Conservation (phyloP, 73 alveolate genomes). For the Blepharisma stoltei region DNA sequence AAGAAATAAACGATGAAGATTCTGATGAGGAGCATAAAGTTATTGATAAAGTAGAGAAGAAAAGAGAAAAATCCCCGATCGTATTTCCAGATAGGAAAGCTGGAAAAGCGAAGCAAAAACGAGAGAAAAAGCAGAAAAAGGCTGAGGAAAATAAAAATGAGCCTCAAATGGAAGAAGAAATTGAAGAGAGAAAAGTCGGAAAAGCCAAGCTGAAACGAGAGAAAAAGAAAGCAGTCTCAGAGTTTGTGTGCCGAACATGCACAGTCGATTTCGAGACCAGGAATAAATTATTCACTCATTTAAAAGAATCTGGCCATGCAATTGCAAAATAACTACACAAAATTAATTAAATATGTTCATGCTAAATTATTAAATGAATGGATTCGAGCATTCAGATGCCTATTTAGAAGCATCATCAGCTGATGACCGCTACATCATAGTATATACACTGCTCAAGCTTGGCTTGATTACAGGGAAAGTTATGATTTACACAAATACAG, state of each 20-base stretch:
- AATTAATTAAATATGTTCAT: too few relatives aligned
- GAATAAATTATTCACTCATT: slow-evolving; percentile 62
- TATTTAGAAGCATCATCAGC: slow-evolving; percentile 6
- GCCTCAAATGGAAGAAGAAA: too few relatives aligned
- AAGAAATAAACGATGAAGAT: slow-evolving; percentile 24
- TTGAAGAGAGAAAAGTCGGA: slow-evolving; percentile 39
- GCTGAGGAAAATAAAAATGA: background rate
- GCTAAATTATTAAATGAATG: background rate
- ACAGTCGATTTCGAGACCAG: slow-evolving; percentile 49
- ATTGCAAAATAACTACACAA: slow-evolving; percentile 31
- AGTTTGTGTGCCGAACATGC: slow-evolving; percentile 56
- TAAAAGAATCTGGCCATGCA: slow-evolving; percentile 66
- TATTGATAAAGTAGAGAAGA: slow-evolving; percentile 27
- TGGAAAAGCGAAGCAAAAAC: slow-evolving; percentile 46
- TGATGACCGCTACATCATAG: background rate
- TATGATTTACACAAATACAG: slow-evolving; percentile 5
- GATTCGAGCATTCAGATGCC: background rate
- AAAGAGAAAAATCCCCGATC: background rate
- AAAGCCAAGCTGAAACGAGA: slow-evolving; percentile 50
- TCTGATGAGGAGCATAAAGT: slow-evolving; percentile 31
- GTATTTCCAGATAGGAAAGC: slow-evolving; percentile 21
- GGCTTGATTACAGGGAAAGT: slow-evolving; percentile 9
- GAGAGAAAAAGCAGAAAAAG: slow-evolving; percentile 49
- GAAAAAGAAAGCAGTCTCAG: slow-evolving; percentile 45
- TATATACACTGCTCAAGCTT: slow-evolving; percentile 15